Evolutionary conservation across 345 rosid species (phyloP).

Genomic region (Aethionema arabicum): DNA sequence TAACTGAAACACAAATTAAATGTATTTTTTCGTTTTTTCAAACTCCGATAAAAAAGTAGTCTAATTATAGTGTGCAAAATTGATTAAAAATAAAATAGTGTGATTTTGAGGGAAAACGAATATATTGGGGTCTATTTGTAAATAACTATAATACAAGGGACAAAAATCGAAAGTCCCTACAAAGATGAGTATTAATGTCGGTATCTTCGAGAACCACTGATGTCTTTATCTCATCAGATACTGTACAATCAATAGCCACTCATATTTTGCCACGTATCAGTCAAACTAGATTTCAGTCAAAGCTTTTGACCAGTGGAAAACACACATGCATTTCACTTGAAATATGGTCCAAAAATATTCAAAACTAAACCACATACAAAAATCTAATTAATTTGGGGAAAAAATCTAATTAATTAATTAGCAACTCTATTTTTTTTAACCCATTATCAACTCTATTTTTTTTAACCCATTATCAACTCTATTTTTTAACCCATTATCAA

Average conservation of each 20-base stretch:
- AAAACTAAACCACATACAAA: neutral
- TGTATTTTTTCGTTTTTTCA: no score
- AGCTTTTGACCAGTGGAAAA: constrained; percentile 25
- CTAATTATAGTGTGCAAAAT: neutral
- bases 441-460: no score
- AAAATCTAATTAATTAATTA: no score
- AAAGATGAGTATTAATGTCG: constrained; percentile 29
- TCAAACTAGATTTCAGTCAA: constrained; percentile 27
- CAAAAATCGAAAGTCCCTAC: constrained; percentile 15
- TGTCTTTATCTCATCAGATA: constrained; percentile 32
- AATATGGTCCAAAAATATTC: neutral
- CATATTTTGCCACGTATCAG: constrained; percentile 18
- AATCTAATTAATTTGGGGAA: neutral
- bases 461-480: no score
- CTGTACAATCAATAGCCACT: constrained; percentile 7
- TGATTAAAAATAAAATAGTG: neutral
- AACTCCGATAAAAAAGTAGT: neutral
- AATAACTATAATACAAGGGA: neutral
- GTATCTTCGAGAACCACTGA: constrained; percentile 34
- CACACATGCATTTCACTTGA: constrained; percentile 30
- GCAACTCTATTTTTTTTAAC: no score
- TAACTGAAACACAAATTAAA: no score
- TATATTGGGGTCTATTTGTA: neutral
- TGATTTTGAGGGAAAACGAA: neutral
- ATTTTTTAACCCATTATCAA: no score